Percentiles rank a stretch among this genome's conserved stretches.
Conservation (phyloP, 495 filamentous ascomycete species). For the Xylaria sp. region DNA sequence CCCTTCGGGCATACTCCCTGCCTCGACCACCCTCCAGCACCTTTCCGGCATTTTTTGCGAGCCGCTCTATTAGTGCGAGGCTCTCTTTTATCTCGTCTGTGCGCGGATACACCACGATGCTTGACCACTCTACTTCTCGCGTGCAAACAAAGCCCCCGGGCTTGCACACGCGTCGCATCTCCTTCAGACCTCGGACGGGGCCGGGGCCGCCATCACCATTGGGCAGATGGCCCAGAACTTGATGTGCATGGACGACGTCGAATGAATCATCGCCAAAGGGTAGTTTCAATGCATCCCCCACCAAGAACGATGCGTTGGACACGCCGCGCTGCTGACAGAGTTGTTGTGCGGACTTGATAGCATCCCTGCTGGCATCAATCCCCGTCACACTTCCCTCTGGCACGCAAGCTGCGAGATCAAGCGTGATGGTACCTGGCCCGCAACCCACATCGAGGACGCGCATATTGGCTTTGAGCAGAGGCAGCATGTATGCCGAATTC, state of each 20-base stretch:
- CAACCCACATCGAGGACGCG: slow-evolving; percentile 66
- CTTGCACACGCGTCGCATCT: slow-evolving; percentile 54
- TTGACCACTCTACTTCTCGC: slow-evolving; percentile 47
- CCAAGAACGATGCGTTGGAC: slow-evolving; percentile 54
- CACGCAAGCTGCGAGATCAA: slow-evolving; percentile 56
- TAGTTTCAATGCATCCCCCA: slow-evolving; percentile 52
- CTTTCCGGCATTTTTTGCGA: slow-evolving; percentile 9
- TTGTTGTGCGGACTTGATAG: slow-evolving; percentile 37
- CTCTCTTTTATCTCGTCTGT: neutral
- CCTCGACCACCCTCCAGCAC: slow-evolving; percentile 12
- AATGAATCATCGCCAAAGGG: slow-evolving; percentile 57
- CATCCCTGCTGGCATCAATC: slow-evolving; percentile 36
- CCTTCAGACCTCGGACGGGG: slow-evolving; percentile 45
- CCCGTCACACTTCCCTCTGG: slow-evolving; percentile 52
- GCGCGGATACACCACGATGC: slow-evolving; percentile 1
- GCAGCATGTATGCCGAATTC: slow-evolving; percentile 59
- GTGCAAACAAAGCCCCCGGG: slow-evolving; percentile 50
- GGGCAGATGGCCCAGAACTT: slow-evolving; percentile 49
- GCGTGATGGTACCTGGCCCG: slow-evolving; percentile 64
- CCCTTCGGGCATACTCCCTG: slow-evolving; percentile 22
- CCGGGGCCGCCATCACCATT: slow-evolving; percentile 30
- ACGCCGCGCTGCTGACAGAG: slow-evolving; percentile 40
- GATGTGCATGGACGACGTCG: slow-evolving; percentile 58
- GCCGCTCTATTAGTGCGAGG: neutral
- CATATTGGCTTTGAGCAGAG: slow-evolving; percentile 53